phyloP scores from a whole-genome alignment of 805 yeast genomes.

The Myxozyma sirexii region DNA sequence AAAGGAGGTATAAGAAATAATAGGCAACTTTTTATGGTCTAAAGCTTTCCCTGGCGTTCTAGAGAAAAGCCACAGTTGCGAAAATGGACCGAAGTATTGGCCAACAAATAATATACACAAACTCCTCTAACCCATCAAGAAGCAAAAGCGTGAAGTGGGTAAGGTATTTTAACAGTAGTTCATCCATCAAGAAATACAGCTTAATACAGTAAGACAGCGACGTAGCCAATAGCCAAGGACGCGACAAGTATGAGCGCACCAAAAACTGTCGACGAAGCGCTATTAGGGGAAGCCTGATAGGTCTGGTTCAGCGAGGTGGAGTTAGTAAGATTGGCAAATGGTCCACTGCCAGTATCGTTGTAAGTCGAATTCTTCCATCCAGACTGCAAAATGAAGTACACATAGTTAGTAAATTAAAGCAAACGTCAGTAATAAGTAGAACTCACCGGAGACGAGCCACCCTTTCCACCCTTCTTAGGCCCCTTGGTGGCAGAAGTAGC shows the following conservation, averaged over 20 bases:
- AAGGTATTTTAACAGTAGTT: neutral
- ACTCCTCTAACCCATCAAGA: neutral
- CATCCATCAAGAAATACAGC: neutral
- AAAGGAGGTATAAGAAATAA: neutral
- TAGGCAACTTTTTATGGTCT: neutral
- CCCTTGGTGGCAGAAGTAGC: neutral
- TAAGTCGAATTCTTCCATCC: neutral
- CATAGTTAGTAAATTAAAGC: too few species aligned
- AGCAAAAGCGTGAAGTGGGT: neutral
- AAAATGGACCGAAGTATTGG: neutral
- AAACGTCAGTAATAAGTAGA: neutral
- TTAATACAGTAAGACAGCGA: neutral
- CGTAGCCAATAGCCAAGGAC: slow-evolving; percentile 3
- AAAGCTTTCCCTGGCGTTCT: neutral
- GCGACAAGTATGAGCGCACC: neutral
- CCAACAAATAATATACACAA: neutral
- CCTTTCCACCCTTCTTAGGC: slow-evolving; percentile 11
- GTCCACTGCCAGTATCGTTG: slow-evolving; percentile 1
- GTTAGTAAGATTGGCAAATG: slow-evolving; percentile 11
- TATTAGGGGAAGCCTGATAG: neutral
- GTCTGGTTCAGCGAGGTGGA: neutral
- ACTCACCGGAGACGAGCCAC: slow-evolving; percentile 2
- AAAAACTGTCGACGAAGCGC: neutral
- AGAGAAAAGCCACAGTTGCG: neutral
- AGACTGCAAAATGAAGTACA: neutral